These are phyloP conservation scores for Apophysomyces elegans DNA, from an alignment of 371 early-diverging fungal species.

Conservation along the genomic window DNA sequence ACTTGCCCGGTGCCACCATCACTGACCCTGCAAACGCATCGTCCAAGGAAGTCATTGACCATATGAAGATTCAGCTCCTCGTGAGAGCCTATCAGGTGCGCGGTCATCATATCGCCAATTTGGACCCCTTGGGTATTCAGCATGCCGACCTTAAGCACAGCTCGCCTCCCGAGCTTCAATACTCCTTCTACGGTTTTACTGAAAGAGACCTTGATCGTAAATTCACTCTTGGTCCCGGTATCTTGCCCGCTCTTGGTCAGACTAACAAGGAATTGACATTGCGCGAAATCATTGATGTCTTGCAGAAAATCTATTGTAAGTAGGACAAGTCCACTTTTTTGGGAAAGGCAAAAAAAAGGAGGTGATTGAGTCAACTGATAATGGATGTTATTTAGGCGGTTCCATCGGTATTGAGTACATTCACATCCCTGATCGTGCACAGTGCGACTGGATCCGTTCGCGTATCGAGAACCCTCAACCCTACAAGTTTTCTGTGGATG, in stretches of 20 bases:
- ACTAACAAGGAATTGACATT: constrained; percentile 75
- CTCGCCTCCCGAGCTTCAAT: constrained; percentile 85
- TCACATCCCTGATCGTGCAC: constrained; percentile 94
- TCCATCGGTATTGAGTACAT: constrained; percentile 96
- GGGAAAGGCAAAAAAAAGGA: neutral
- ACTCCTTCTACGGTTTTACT: constrained; percentile 90
- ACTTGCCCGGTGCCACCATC: constrained; percentile 50
- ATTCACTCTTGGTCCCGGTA: constrained; percentile 93
- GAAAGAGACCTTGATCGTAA: constrained; percentile 90
- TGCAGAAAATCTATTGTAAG: constrained; percentile 89
- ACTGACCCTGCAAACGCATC: constrained; percentile 34
- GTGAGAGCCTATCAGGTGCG: constrained; percentile 97
- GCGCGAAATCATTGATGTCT: constrained; percentile 83
- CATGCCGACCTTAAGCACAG: constrained; percentile 60
- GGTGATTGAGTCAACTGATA: neutral
- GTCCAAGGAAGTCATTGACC: constrained; percentile 84
- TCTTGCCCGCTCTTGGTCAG: constrained; percentile 86
- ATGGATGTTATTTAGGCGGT: constrained; percentile 58
- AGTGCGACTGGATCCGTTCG: constrained; percentile 96
- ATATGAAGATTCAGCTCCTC: constrained; percentile 97
- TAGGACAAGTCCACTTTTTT: constrained; percentile 3
- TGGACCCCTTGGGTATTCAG: constrained; percentile 92
- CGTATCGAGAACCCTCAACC: constrained; percentile 90
- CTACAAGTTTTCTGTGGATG: constrained; percentile 82
- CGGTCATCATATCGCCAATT: constrained; percentile 93